Conservation (phyloP, 371 early-diverging fungal genomes). For the Nematocida parisii region DNA sequence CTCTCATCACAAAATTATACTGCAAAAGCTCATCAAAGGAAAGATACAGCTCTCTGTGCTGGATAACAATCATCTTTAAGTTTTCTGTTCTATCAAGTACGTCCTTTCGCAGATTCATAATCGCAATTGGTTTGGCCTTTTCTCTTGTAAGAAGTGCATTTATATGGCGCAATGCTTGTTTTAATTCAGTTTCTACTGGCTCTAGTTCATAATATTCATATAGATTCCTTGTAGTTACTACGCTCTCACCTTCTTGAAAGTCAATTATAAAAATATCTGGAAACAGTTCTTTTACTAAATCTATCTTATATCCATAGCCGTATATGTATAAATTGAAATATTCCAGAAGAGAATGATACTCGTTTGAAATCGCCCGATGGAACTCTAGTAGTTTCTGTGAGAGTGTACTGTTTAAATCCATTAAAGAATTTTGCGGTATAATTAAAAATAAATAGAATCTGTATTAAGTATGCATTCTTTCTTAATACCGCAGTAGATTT, state of each 20-base stretch:
- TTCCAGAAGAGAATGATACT: conserved; percentile 32
- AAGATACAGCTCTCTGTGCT: conserved; percentile 49
- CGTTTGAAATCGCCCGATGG: conserved; percentile 21
- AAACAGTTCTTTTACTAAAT: conserved; percentile 47
- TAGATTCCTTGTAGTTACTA: conserved; percentile 20
- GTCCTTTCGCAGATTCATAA: conserved; percentile 40
- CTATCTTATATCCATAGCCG: conserved; percentile 44
- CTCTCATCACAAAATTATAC: conserved; percentile 34
- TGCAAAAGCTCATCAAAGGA: conserved; percentile 46
- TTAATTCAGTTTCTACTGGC: conserved; percentile 40
- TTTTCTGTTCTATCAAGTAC: conserved; percentile 9
- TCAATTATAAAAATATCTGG: conserved; percentile 27
- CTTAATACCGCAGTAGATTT: too few relatives aligned
- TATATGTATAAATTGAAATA: conserved; percentile 47
- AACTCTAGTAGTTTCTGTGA: conserved; percentile 20
- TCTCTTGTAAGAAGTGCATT: neutral
- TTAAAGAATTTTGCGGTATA: conserved; percentile 1
- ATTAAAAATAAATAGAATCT: conserved; percentile 7
- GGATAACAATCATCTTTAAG: conserved; percentile 25
- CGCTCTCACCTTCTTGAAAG: conserved; percentile 19
- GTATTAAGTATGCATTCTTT: neutral
- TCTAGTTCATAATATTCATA: conserved; percentile 34
- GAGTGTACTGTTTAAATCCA: conserved; percentile 45
- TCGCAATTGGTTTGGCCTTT: conserved; percentile 25
- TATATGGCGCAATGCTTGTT: conserved; percentile 20